phyloP scores from a whole-genome alignment of 257 asterid genomes.

The Nicotiana attenuata region DNA sequence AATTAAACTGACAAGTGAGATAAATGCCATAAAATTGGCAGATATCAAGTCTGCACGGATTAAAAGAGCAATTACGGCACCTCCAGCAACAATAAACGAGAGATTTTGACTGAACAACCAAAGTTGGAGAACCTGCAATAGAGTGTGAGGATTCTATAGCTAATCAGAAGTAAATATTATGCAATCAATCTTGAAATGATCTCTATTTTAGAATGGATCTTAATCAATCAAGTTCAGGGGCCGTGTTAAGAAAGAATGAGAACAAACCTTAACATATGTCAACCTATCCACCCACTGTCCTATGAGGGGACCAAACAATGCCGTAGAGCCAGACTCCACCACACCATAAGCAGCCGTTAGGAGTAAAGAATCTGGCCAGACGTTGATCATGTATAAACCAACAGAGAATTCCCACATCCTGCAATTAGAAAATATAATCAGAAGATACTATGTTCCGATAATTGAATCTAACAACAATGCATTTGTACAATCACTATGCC shows the following conservation, averaged over 20 bases:
- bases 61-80: constrained; percentile 66
- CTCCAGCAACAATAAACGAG: constrained; percentile 76
- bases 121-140: constrained; percentile 50
- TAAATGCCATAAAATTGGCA: constrained; percentile 33
- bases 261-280: constrained; percentile 52
- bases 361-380: constrained; percentile 82
- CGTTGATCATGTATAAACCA: constrained; percentile 80
- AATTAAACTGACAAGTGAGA: constrained; percentile 43
- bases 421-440: constrained; percentile 3
- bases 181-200: not conserved
- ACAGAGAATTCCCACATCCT: constrained; percentile 99
- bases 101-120: constrained; percentile 76
- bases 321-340: constrained; percentile 73
- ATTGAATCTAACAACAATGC: not conserved
- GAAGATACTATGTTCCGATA: not conserved
- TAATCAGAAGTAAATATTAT: not conserved
- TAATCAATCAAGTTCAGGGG: not conserved
- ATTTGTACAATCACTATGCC: not conserved
- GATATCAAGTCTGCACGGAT: constrained; percentile 30
- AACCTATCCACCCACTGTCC: constrained; percentile 68
- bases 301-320: constrained; percentile 62
- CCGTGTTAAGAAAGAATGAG: not conserved
- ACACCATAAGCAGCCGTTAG: constrained; percentile 86
- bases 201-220: not conserved
- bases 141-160: not conserved